Conservation (phyloP, 2,329 filamentous ascomycete genomes). For the Dothideomycetidae sp. region DNA sequence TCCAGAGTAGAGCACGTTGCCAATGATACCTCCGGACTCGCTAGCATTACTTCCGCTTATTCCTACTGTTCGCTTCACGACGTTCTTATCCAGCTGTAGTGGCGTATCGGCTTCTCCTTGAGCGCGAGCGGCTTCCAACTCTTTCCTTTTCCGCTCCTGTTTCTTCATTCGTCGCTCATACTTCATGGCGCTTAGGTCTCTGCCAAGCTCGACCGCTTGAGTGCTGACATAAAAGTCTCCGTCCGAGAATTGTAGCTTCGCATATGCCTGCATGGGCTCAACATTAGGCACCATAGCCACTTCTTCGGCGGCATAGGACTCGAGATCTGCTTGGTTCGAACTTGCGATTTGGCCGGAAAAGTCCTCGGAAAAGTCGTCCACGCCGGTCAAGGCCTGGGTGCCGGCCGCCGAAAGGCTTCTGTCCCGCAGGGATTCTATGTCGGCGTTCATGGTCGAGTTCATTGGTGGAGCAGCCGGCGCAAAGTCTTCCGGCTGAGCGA, state of each 20-base stretch:
- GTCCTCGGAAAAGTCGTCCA: constrained; percentile 1
- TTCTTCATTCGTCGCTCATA: constrained; percentile 10
- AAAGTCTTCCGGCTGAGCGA: constrained; percentile 4
- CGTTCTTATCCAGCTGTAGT: constrained; percentile 3
- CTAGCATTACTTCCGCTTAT: constrained; percentile 16
- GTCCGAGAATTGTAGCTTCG: constrained; percentile 58
- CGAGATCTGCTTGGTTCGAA: constrained; percentile 10
- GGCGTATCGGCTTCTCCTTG: constrained; percentile 7
- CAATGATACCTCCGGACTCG: constrained; percentile 18
- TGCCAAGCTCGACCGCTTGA: constrained; percentile 55
- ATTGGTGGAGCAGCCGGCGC: constrained; percentile 3
- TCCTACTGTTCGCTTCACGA: constrained; percentile 1
- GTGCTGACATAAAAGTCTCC: constrained; percentile 69
- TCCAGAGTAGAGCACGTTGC: constrained; percentile 12
- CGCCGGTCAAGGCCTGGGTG: not conserved
- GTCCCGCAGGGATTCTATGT: constrained; percentile 2
- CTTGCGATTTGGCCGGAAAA: constrained; percentile 5
- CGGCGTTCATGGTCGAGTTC: constrained; percentile 2
- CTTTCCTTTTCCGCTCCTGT: constrained; percentile 10
- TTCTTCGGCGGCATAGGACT: constrained; percentile 12
- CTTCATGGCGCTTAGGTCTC: constrained; percentile 46
- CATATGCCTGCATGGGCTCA: constrained; percentile 41
- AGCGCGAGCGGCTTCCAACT: constrained; percentile 11
- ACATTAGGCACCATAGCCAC: constrained; percentile 9
- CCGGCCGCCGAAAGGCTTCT: not conserved